Evolutionary conservation across 257 asterid species (phyloP), one percentile per base, ranked within the genome.

Genomic region (Plantago ovata): DNA sequence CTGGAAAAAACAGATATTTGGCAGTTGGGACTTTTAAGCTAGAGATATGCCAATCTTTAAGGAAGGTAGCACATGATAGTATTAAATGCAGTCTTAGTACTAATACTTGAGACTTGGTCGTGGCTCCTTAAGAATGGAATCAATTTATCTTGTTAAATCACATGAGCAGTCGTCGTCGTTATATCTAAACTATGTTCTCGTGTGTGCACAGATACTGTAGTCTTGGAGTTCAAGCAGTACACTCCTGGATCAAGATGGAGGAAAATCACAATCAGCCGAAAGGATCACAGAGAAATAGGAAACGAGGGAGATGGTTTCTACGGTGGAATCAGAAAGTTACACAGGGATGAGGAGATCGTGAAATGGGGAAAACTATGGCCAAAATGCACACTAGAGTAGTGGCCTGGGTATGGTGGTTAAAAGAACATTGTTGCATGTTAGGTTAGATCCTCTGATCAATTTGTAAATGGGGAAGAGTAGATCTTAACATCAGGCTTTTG

Each of bases 191-290:
- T 15, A 18, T 0, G 4, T 28, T 19, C 5, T 7, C 22, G 4
- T n/a, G 0, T 49, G 14, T 49, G 8, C 21, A 49, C 75, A 92
- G 98, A 93, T 56, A 70, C 51, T 0, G 75, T 84, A 54, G 36
- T 82, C 8, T 56, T 93, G 75, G 97, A 93, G 81, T 93, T 93
- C 95, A 89, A 78, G 72, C 99, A 89, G 38, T 89, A 84, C 56
- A 38, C 53, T n/a, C 60, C 58, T 0, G 84, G 65, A 50, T 93
- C 99, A 10, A 71, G 78, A 38, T 93, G 97, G 97, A 76, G 96
- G 72, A 88, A 62, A 42, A 59, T 66, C 9, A 47, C 23, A 66
- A 65, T 86, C 64, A 72, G 16, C 39, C 69, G 91, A 58, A 81
- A 71, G 64, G 85, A 80, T n/a, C 92, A 86, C 47, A 66, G 65